Base-by-base conservation (phyloP, 352 stramenopile species). In the Phytophthora multivora region DNA sequence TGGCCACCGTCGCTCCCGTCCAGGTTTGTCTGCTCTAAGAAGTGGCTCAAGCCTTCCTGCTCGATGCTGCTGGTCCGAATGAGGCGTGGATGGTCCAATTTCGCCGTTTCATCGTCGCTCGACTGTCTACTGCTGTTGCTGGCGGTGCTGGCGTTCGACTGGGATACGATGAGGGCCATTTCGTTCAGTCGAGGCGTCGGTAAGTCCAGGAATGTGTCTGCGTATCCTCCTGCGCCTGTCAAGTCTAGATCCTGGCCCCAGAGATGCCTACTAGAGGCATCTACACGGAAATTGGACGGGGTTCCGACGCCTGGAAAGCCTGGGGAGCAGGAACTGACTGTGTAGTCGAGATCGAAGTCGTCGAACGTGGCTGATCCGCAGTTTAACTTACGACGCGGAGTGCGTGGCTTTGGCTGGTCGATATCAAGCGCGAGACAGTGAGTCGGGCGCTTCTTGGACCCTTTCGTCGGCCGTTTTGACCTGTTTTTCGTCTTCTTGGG, bases 151-250 rank as follows among this genome's bases (percentile, higher is more conserved):
- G 46, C 36, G 28, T 66, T 69, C 25, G 66, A 67, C 30, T 71
- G 65, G 28, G 49, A 62, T 15, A 60, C 68, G 19, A 75, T 49
- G 19, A 59, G 63, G 0, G 72, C 66, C 52, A 89, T 83, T 15
- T 79, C 77, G 9, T 75, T 62, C 0, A 67, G 74, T 25, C 88
- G 86, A n/a, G 85, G 82, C 2, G 80, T 91, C 8, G 80, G 80
- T 3, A 91, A 54, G 59, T 93, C 85, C 8, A 93, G 54, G 43
- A 93, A 93, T 6, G 82, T 91, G 45, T 91, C 77, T 16, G 80
- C 79, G 50, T 87, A 73, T 5, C 35, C 61, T 11, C 61, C 59
- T 8, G 60, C 43, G n/a, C 48, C 66, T 5, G 41, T 48, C 26
- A 93, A 83, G 35, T 91, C 80, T 9, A 91, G 50, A 23, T 90